Percentiles rank a stretch among this genome's conserved stretches.
Evolutionary conservation across 176 grass and related monocot genomes (phyloP).

Genomic region (Alopecurus myosuroides): DNA sequence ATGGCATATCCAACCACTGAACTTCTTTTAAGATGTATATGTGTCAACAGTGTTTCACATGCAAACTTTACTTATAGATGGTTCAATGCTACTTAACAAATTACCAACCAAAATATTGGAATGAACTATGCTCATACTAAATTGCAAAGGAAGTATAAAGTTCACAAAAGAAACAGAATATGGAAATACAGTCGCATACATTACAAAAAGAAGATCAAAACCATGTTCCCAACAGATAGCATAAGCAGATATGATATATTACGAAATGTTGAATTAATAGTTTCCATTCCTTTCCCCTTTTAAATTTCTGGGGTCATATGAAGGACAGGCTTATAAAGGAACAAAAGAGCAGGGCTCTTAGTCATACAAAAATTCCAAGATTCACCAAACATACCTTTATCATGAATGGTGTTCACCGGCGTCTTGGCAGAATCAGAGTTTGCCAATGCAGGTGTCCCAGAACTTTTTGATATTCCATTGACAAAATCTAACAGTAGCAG

Average conservation of each 20-base stretch:
- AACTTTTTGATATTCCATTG: conserved; percentile 34
- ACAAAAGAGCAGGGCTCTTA: not conserved
- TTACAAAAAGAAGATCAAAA: not conserved
- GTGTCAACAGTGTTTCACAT: not conserved
- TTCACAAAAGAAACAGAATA: not conserved
- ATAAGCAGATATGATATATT: conserved; percentile 23
- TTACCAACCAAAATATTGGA: not conserved
- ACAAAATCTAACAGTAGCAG: conserved; percentile 31
- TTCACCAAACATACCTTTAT: conserved; percentile 55
- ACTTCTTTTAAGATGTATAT: conserved; percentile 3
- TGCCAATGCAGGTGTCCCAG: conserved; percentile 16
- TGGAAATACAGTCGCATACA: not conserved
- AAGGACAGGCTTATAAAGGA: conserved; percentile 4
- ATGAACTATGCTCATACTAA: not conserved
- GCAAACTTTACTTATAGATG: not conserved
- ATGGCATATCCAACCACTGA: not conserved
- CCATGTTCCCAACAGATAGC: not conserved
- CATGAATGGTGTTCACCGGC: conserved; percentile 18
- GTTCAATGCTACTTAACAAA: not conserved
- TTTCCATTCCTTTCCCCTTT: not conserved
- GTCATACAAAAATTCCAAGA: conserved; percentile 17
- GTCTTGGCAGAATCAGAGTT: conserved; percentile 46
- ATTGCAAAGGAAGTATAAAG: not conserved
- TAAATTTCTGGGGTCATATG: conserved; percentile 1
- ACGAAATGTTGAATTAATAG: not conserved